Evolutionary conservation across 176 grass and related monocot genomes (phyloP).

Genomic region (Panicum miliaceum): DNA sequence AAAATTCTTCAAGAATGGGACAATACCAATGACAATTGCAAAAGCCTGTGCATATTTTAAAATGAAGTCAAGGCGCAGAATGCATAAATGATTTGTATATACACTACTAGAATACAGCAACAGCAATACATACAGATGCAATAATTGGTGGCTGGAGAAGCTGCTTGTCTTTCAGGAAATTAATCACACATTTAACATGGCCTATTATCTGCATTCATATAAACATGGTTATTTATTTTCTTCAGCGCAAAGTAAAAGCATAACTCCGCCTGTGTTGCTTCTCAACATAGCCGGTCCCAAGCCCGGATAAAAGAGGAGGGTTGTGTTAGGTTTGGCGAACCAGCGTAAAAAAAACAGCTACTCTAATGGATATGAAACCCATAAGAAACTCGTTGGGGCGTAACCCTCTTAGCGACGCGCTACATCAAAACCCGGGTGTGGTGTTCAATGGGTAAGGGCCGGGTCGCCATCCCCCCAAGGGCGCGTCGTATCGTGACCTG

Average conservation of each 20-base stretch:
- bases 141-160: slow-evolving; percentile 85
- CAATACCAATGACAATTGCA: slow-evolving; percentile 75
- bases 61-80: slow-evolving; percentile 26
- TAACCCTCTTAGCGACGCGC: too few relatives aligned
- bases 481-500: too few relatives aligned
- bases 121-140: slow-evolving; percentile 73
- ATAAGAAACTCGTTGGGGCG: too few relatives aligned
- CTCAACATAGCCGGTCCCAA: too few relatives aligned
- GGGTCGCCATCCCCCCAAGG: too few relatives aligned
- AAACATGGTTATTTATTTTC: slow-evolving; percentile 37
- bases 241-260: not conserved
- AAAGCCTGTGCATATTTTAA: slow-evolving; percentile 53
- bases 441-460: too few relatives aligned
- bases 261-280: too few relatives aligned
- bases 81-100: slow-evolving; percentile 23
- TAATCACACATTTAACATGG: slow-evolving; percentile 45
- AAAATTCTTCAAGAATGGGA: slow-evolving; percentile 91
- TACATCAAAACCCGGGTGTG: too few relatives aligned
- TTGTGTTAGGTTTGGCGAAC: too few relatives aligned
- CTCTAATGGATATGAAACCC: too few relatives aligned
- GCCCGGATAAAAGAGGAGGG: too few relatives aligned
- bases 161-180: slow-evolving; percentile 77
- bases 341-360: too few relatives aligned
- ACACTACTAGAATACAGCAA: slow-evolving; percentile 23
- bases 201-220: slow-evolving; percentile 68